phyloP scores from a whole-genome alignment of 2,329 filamentous ascomycete genomes.

The Xylaria sp. region DNA sequence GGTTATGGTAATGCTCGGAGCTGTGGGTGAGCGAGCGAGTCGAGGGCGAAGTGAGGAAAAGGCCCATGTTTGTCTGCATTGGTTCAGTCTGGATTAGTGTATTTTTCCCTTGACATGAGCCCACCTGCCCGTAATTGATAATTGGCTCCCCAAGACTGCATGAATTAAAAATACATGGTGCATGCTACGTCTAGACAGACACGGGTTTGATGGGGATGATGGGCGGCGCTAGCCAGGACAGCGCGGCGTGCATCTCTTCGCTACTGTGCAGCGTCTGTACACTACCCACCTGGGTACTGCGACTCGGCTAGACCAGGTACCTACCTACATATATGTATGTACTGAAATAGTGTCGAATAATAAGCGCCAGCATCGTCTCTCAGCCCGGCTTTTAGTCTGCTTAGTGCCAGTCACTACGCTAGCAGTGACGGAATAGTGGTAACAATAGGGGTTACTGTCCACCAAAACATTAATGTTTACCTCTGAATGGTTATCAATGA shows the following conservation, averaged over 20 bases:
- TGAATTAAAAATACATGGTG: conserved; percentile 38
- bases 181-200: conserved; percentile 6
- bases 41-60: conserved; percentile 33
- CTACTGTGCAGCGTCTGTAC: neutral
- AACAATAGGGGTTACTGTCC: neutral
- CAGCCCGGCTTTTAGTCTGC: neutral
- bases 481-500: no score
- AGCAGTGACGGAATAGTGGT: neutral
- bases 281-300: neutral
- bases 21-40: conserved; percentile 31
- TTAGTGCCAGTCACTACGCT: conserved; percentile 12
- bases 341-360: neutral
- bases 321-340: neutral
- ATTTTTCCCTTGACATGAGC: conserved; percentile 37
- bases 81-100: conserved; percentile 36
- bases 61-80: conserved; percentile 28
- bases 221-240: conserved; percentile 4
- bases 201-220: neutral
- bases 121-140: conserved; percentile 28
- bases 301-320: neutral
- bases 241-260: neutral
- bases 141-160: conserved; percentile 21
- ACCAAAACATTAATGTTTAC: no score
- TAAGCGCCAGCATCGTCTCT: neutral
- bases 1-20: conserved; percentile 35